Conservation (phyloP, 805 yeast genomes). For the Ogataea paraovalis region DNA sequence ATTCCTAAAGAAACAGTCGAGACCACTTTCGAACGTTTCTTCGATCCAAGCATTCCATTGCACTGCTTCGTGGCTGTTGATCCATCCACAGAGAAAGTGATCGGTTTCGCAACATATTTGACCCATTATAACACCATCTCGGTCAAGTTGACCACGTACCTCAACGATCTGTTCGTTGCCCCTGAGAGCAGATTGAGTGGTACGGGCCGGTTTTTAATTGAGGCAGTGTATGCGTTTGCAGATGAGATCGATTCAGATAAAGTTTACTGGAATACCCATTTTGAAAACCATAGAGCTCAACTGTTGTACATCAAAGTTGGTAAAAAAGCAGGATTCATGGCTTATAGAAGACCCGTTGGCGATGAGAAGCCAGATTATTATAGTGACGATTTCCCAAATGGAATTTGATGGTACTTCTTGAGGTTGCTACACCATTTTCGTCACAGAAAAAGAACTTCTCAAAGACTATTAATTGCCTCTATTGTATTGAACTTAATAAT, state of each 20-base stretch:
- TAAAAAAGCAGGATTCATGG: conserved; percentile 34
- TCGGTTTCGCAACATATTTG: conserved; percentile 48
- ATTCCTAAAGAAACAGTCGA: conserved; percentile 35
- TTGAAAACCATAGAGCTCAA: conserved; percentile 51
- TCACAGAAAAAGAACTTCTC: too few species aligned
- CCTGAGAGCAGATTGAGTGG: conserved; percentile 37
- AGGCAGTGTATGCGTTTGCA: conserved; percentile 42
- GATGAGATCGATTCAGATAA: conserved; percentile 36
- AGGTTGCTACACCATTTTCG: too few species aligned
- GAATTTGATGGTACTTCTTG: neutral
- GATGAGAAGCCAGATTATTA: conserved; percentile 35
- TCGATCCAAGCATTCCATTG: conserved; percentile 40
- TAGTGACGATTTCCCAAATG: neutral
- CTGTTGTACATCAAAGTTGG: conserved; percentile 49
- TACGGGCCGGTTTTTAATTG: conserved; percentile 44
- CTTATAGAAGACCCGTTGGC: conserved; percentile 30
- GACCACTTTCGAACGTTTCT: conserved; percentile 40
- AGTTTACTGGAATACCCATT: conserved; percentile 50
- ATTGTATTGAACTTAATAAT: neutral
- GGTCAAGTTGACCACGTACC: conserved; percentile 38
- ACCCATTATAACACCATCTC: conserved; percentile 49
- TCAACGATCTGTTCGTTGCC: conserved; percentile 49
- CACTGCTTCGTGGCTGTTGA: conserved; percentile 45
- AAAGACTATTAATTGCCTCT: neutral
- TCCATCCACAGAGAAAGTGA: conserved; percentile 27